Percentiles rank a stretch among this genome's conserved stretches.
Evolutionary conservation across 805 yeast genomes (phyloP).

Genomic region (Candida sphagnicola): DNA sequence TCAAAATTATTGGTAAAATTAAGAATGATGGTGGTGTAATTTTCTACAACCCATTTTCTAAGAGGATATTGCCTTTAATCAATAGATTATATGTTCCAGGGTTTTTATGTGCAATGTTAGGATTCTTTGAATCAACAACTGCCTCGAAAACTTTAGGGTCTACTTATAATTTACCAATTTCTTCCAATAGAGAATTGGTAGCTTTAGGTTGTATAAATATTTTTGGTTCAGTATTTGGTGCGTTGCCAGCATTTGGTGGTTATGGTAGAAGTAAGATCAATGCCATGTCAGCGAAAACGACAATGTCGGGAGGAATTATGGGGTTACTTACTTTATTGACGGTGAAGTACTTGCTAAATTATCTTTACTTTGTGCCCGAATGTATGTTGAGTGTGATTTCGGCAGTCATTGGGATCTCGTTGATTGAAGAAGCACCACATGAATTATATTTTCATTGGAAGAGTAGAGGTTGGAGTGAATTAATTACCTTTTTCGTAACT

Average conservation of each 20-base stretch:
- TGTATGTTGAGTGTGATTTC: conserved; percentile 80
- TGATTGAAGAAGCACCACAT: conserved; percentile 77
- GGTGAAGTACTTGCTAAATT: conserved; percentile 54
- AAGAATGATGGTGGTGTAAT: conserved; percentile 44
- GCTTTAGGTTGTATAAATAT: conserved; percentile 81
- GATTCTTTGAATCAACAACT: conserved; percentile 90
- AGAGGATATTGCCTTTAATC: conserved; percentile 45
- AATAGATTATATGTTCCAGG: conserved; percentile 61
- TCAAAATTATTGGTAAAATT: conserved; percentile 69
- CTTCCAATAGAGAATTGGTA: conserved; percentile 85
- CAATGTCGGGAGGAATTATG: conserved; percentile 78
- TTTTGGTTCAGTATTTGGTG: conserved; percentile 58
- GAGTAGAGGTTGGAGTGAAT: conserved; percentile 73
- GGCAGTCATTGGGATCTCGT: conserved; percentile 59
- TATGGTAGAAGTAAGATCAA: conserved; percentile 91
- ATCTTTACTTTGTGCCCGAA: conserved; percentile 69
- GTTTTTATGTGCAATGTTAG: conserved; percentile 76
- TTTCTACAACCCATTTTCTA: conserved; percentile 55
- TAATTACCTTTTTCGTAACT: conserved; percentile 44
- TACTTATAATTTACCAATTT: conserved; percentile 63
- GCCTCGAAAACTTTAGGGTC: conserved; percentile 86
- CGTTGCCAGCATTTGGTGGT: conserved; percentile 92
- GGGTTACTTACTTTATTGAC: conserved; percentile 71
- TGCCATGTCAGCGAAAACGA: conserved; percentile 78
- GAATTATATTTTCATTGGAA: conserved; percentile 71